A percentile compares a stretch with the other conserved stretches of the same genome.
phyloP scores from a whole-genome alignment of 2,329 filamentous ascomycete genomes.

The Chrysoporthe puriensis region DNA sequence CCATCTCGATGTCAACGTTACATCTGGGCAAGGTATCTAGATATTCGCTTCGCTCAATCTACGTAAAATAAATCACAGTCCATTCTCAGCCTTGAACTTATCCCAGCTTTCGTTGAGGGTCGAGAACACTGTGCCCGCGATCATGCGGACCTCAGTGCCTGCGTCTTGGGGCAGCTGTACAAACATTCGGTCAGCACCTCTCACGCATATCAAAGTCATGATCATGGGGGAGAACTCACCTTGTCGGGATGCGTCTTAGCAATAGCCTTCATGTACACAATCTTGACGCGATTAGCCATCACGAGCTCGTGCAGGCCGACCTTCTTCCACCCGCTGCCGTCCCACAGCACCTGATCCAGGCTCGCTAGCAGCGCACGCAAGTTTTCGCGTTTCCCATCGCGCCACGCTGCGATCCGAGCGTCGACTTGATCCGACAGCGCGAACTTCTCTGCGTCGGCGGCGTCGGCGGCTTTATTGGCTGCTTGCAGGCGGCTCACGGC shows the following conservation, averaged over 20 bases:
- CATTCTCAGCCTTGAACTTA: constrained; percentile 72
- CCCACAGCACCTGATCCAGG: constrained; percentile 88
- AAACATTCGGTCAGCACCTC: background rate
- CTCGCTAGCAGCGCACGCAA: constrained; percentile 84
- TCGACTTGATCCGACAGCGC: constrained; percentile 86
- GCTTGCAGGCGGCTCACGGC: constrained; percentile 82
- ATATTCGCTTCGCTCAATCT: constrained; percentile 7
- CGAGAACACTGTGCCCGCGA: constrained; percentile 67
- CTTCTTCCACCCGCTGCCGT: constrained; percentile 93
- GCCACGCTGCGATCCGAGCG: constrained; percentile 77
- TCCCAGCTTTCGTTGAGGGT: constrained; percentile 75
- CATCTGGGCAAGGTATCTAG: constrained; percentile 28
- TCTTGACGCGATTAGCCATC: constrained; percentile 92
- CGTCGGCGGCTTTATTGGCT: constrained; percentile 83
- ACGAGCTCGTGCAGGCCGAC: constrained; percentile 88
- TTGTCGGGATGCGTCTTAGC: constrained; percentile 98
- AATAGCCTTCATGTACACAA: constrained; percentile 99
- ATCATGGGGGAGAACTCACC: constrained; percentile 58
- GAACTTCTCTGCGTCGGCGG: constrained; percentile 90
- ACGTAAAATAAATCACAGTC: constrained; percentile 48
- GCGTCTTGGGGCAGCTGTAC: constrained; percentile 66
- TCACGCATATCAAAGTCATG: constrained; percentile 9
- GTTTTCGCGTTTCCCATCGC: constrained; percentile 90
- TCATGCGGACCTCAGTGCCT: constrained; percentile 66
- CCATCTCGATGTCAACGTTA: constrained; percentile 14